These are phyloP conservation scores for Colletotrichum incanum DNA, from an alignment of 2,329 filamentous ascomycete species.

Conservation along the genomic window DNA sequence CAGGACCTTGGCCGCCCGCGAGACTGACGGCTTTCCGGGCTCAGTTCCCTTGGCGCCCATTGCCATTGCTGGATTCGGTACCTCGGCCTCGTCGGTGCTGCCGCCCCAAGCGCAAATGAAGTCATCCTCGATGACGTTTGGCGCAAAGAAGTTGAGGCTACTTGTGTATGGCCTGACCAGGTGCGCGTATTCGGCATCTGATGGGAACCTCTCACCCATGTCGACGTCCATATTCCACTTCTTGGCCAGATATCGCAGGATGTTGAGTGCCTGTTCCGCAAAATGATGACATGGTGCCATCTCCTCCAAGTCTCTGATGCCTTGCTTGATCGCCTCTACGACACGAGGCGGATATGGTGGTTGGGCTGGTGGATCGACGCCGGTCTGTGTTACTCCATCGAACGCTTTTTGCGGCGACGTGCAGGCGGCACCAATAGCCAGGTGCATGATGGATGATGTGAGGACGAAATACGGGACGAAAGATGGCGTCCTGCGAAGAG, in stretches of 20 bases:
- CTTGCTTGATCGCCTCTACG: constrained; percentile 64
- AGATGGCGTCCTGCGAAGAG: constrained; percentile 70
- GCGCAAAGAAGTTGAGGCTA: constrained; percentile 72
- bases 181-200: constrained; percentile 55
- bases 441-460: constrained; percentile 73
- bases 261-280: constrained; percentile 73
- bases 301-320: constrained; percentile 71
- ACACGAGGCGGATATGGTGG: constrained; percentile 58
- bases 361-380: constrained; percentile 47
- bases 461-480: constrained; percentile 76
- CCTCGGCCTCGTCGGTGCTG: constrained; percentile 35
- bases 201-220: constrained; percentile 52
- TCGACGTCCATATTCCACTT: constrained; percentile 73
- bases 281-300: constrained; percentile 76
- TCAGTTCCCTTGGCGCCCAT: constrained; percentile 21
- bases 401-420: constrained; percentile 39
- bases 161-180: constrained; percentile 63
- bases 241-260: constrained; percentile 70
- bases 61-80: constrained; percentile 23
- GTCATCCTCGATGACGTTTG: constrained; percentile 64
- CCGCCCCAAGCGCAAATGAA: constrained; percentile 64
- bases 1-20: constrained; percentile 54
- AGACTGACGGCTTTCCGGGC: constrained; percentile 35
- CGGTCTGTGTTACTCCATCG: constrained; percentile 13
- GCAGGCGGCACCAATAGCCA: constrained; percentile 65